Evolutionary conservation across 192 early-diverging fungal species (phyloP), one percentile per base, ranked within the genome.

Genomic region (Globomyces pollinis-pini): DNA sequence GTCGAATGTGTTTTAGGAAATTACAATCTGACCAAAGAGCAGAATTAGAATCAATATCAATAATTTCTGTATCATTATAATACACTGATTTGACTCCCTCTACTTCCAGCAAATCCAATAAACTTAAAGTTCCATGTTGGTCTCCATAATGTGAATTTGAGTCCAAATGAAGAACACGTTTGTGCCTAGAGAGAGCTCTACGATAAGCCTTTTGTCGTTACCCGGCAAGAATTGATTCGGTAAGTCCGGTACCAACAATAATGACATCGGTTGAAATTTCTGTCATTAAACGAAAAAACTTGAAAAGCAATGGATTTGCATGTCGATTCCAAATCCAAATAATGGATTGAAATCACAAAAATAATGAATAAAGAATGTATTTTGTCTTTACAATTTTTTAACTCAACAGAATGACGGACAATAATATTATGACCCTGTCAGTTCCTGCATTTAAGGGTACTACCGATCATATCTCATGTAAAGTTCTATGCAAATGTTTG

Each of bases 191-290:
- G 16, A 51, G 24, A n/a, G 20, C 50, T 4, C 35, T 36, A 36
- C 35, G 13, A 13, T 36, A 9, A 36, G 7, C 13, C 35, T 9
- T 36, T 36, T 6, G 7, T 9, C 35, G 57, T 33, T 77, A 74
- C 74, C 79, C 84, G 16, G 88, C 88, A n/a, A 89, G 47, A n/a
- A 90, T 80, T 20, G 87, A 74, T 47, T 90, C 85, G 32, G 76
- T 63, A 38, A 88, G 68, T 2, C 88, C 88, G 11, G 88, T 90
- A 24, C 88, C 88, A 20, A 90, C 70, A 16, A 90, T 71, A 33
- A 89, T 77, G 44, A 70, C 69, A 31, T 90, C 87, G 69, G n/a
- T n/a, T n/a, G n/a, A n/a, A n/a, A n/a, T n/a, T n/a, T n/a, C n/a
- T n/a, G n/a, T n/a, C n/a, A n/a, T n/a, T n/a, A n/a, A n/a, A n/a